Evolutionary conservation across 2,329 filamentous ascomycete species (phyloP).

Genomic region (Colletotrichum navitas): DNA sequence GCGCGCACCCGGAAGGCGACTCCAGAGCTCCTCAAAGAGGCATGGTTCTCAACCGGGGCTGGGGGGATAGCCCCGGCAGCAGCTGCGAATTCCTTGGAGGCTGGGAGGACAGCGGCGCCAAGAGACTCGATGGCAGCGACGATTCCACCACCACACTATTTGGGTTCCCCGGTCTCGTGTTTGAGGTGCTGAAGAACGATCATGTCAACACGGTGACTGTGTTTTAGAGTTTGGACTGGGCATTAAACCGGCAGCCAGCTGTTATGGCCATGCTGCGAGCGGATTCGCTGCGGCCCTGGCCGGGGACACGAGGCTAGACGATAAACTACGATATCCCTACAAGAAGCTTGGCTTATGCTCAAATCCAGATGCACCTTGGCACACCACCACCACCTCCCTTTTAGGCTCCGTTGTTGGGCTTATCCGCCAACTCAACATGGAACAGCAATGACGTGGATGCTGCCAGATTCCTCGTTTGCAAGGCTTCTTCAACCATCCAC

Average conservation of each 20-base stretch:
- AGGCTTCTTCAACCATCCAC: conserved; percentile 30
- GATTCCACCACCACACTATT: conserved; percentile 85
- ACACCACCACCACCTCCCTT: conserved; percentile 30
- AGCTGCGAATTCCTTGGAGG: conserved; percentile 88
- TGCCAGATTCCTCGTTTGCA: conserved; percentile 23
- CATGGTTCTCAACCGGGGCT: conserved; percentile 94
- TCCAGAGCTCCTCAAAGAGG: conserved; percentile 68
- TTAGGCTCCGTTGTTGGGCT: conserved; percentile 25
- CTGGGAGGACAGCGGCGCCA: conserved; percentile 81
- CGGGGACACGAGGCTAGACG: conserved; percentile 28
- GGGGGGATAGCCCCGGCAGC: conserved; percentile 91
- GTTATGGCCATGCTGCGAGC: conserved; percentile 17
- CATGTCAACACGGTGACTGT: conserved; percentile 90
- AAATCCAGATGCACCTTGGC: conserved; percentile 28
- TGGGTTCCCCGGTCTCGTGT: conserved; percentile 92
- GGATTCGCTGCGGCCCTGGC: conserved; percentile 13
- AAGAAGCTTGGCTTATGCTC: conserved; percentile 33
- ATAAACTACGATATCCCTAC: conserved; percentile 39
- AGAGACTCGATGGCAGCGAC: conserved; percentile 65
- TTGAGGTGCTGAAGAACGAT: conserved; percentile 95
- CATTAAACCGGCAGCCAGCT: conserved; percentile 32
- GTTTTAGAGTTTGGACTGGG: conserved; percentile 65
- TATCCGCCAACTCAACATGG: conserved; percentile 36
- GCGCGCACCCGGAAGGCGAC: conserved; percentile 69
- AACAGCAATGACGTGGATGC: conserved; percentile 38